These are phyloP conservation scores for Plenodomus lindquistii DNA, from an alignment of 2,329 filamentous ascomycete genomes.

Conservation along the genomic window DNA sequence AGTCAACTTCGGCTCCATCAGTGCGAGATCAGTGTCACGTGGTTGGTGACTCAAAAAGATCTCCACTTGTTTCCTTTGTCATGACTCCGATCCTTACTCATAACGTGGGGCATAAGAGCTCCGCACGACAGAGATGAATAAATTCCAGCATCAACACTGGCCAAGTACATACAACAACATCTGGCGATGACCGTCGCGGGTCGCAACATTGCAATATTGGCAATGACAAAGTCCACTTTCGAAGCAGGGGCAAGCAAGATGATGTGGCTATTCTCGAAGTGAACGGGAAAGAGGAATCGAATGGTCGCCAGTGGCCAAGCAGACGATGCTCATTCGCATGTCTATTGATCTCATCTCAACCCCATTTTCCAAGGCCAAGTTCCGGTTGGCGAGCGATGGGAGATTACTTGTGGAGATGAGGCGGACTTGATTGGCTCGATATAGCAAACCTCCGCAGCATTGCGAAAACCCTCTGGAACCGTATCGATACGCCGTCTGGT, in stretches of 20 bases:
- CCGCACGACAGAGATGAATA: too few relatives aligned
- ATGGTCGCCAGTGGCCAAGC: conserved; percentile 3
- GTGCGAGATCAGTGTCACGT: too few relatives aligned
- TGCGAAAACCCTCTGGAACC: conserved; percentile 15
- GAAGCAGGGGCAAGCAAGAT: conserved; percentile 1
- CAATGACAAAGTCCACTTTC: neutral
- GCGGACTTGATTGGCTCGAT: conserved; percentile 21
- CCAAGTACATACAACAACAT: too few relatives aligned
- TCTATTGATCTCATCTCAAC: conserved; percentile 30
- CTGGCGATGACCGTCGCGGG: too few relatives aligned
- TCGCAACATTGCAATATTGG: neutral
- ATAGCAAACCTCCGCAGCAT: conserved; percentile 15
- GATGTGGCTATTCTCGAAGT: neutral
- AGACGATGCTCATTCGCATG: conserved; percentile 24
- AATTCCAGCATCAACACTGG: too few relatives aligned
- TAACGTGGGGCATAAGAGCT: too few relatives aligned
- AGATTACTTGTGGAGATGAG: conserved; percentile 35
- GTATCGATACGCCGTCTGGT: conserved; percentile 23
- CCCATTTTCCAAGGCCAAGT: conserved; percentile 12
- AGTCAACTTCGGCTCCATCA: too few relatives aligned
- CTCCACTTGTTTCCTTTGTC: too few relatives aligned
- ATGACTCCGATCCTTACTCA: too few relatives aligned
- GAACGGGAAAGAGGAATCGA: neutral
- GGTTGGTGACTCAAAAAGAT: too few relatives aligned
- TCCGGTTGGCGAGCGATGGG: conserved; percentile 25